Evolutionary conservation across 352 stramenopile genomes (phyloP).

Genomic region (Poterioochromonas sp.): DNA sequence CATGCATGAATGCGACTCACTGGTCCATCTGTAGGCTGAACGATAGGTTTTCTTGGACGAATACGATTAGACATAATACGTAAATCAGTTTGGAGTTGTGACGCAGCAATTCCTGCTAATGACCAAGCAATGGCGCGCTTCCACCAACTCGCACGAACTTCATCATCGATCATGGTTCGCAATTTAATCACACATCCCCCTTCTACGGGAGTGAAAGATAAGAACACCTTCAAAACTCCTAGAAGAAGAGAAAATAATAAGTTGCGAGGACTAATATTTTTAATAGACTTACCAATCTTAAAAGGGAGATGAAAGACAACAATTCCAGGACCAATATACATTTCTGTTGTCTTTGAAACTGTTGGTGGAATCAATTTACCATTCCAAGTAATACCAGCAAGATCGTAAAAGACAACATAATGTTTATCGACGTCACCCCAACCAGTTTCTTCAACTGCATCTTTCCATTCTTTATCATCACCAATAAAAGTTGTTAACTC

Average conservation of each 20-base stretch:
- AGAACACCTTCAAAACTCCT: conserved; percentile 18
- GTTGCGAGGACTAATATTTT: too few relatives aligned
- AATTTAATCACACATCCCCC: neutral
- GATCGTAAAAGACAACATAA: neutral
- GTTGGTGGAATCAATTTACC: neutral
- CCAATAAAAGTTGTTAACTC: neutral
- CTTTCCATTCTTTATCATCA: conserved; percentile 19
- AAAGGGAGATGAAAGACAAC: neutral
- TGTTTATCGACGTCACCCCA: neutral
- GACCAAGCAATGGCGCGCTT: neutral
- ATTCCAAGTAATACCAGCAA: conserved; percentile 6
- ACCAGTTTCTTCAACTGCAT: neutral
- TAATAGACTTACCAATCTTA: neutral
- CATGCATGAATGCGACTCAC: neutral
- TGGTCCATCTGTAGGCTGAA: conserved; percentile 8
- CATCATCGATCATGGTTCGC: neutral
- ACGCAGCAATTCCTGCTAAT: neutral
- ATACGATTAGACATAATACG: neutral
- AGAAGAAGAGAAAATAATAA: too few relatives aligned
- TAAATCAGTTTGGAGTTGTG: neutral
- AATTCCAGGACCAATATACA: neutral
- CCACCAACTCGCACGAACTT: neutral
- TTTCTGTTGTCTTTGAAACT: neutral
- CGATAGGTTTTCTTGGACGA: neutral
- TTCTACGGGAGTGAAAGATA: neutral